Percentiles rank a stretch among this genome's conserved stretches.
These are phyloP conservation scores for Aristolochia contorta DNA, from an alignment of 164 flowering plant species.

Conservation along the genomic window DNA sequence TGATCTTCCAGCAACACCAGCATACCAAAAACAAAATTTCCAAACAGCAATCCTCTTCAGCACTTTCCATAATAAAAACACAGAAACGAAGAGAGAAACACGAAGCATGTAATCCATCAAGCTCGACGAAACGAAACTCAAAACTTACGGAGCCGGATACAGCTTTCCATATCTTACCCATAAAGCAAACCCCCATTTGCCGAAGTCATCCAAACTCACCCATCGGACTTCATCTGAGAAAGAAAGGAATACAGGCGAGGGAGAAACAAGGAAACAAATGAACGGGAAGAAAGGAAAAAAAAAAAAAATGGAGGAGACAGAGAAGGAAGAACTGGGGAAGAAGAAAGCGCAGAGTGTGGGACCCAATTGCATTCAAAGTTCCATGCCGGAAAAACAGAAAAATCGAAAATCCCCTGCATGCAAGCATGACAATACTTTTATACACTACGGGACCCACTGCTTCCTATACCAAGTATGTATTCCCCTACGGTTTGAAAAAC, in stretches of 20 bases:
- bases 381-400: background rate
- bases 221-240: background rate
- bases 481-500: too few species aligned
- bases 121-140: background rate
- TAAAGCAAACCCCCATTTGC: background rate
- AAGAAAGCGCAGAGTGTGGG: background rate
- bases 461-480: too few species aligned
- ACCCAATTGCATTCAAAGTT: background rate
- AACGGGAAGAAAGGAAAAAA: background rate
- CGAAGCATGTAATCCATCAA: background rate
- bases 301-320: background rate
- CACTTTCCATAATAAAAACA: too few species aligned
- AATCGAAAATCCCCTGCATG: background rate
- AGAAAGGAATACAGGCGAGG: constrained; percentile 1
- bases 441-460: too few species aligned
- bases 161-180: background rate
- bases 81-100: background rate
- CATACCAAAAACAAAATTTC: too few species aligned
- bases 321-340: background rate
- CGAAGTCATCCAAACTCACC: background rate
- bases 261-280: background rate
- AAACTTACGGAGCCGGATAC: background rate
- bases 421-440: too few species aligned
- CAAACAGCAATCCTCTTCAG: too few species aligned
- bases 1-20: too few species aligned